Base-by-base conservation (phyloP, 192 early-diverging fungal species). In the Gryganskiella cystojenkinii region DNA sequence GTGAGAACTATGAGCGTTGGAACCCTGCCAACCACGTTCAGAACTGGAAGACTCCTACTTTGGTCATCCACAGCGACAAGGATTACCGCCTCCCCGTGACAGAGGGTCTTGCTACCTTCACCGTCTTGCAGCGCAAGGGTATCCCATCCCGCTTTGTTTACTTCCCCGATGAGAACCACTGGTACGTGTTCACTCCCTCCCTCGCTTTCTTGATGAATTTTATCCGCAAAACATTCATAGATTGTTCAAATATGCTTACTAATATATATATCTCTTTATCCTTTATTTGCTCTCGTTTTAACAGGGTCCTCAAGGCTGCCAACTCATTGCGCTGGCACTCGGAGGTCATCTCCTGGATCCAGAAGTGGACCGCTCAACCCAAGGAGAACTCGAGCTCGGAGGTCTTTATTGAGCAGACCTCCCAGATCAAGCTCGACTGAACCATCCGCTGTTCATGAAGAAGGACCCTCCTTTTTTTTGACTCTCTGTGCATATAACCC, bases 21-120 rank as follows among this genome's bases (percentile, higher is more conserved):
- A 91, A 89, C 65, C 94, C 94, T 28, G 79, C 87, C 69, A 85
- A 86, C 46, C 85, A 84, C 70, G 92, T 91, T 0, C 78, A 85
- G n/a, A 83, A 85, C 50, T 93, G 92, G 88, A 84, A 83, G 37
- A 94, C 94, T 1, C 94, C 94, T 2, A 93, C 92, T 2, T 80
- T 95, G 52, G 86, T 94, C 50, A 88, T 93, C 47, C 94, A 95
- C 49, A 91, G 92, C 57, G 87, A 84, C 65, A 59, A 79, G 56
- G 80, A 93, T 69, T 93, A 86, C 72, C 82, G 94, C n/a, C 71
- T 94, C 22, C 79, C 91, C 10, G 80, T 89, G 22, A 86, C 83
- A 33, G 89, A 95, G 73, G 92, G 91, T 8, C 64, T 95, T 28
- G 69, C 88, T 13, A 82, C 90, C 2, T 95, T 93, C 79, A 90